Conservation (phyloP, 805 yeast species). For the Metschnikowia peoriensis region DNA sequence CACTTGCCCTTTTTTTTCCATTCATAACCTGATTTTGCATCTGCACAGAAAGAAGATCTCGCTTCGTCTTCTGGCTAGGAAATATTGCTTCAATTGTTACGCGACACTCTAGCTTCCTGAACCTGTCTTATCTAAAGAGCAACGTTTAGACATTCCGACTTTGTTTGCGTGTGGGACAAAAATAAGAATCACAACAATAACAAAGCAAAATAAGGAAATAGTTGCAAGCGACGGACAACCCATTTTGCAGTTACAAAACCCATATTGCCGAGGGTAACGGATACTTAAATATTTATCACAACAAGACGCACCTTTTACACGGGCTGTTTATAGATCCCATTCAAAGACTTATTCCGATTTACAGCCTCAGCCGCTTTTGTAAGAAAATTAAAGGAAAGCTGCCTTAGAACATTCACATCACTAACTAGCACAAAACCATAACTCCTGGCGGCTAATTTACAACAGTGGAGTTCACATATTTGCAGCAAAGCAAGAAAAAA, state of each 20-base stretch:
- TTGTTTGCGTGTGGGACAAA: background rate
- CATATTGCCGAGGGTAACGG: background rate
- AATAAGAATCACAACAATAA: too few species aligned
- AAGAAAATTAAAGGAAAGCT: background rate
- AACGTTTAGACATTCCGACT: background rate
- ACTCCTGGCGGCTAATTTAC: background rate
- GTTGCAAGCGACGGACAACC: too few species aligned
- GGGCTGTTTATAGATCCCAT: background rate
- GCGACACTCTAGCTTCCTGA: conserved; percentile 5
- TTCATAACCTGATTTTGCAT: background rate
- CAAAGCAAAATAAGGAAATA: background rate
- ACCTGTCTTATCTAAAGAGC: background rate
- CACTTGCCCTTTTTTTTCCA: background rate
- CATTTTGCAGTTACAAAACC: background rate
- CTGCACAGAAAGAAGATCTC: background rate
- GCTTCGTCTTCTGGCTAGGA: background rate
- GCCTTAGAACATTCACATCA: background rate
- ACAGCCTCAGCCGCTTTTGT: background rate
- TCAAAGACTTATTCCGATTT: background rate
- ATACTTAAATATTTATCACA: conserved; percentile 1
- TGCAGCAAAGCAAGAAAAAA: background rate
- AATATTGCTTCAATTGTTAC: background rate
- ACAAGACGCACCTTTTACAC: background rate
- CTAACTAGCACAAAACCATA: too few species aligned
- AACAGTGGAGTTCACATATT: too few species aligned